Percentiles rank a stretch among this genome's conserved stretches.
Evolutionary conservation across 352 stramenopile genomes (phyloP).

Genomic region (Globisporangium irregulare): DNA sequence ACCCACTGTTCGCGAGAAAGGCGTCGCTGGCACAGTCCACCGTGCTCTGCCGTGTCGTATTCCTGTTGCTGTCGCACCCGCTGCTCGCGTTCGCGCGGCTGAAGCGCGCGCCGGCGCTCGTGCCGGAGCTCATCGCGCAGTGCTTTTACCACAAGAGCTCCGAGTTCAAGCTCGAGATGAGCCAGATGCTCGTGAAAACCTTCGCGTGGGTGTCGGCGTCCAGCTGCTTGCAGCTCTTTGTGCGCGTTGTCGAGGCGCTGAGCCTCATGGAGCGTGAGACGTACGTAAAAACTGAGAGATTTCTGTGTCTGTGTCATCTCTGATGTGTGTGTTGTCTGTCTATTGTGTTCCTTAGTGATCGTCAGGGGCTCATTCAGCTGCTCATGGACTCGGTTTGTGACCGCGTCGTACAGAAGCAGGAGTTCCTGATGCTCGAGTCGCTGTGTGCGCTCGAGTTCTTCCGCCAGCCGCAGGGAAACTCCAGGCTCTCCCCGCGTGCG

Average conservation of each 20-base stretch:
- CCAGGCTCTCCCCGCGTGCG: constrained; percentile 34
- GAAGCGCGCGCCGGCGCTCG: constrained; percentile 34
- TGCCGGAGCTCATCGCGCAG: constrained; percentile 59
- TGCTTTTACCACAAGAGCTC: constrained; percentile 52
- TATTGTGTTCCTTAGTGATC: constrained; percentile 28
- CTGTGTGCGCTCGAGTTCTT: constrained; percentile 50
- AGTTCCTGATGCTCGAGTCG: constrained; percentile 54
- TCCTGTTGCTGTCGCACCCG: constrained; percentile 66
- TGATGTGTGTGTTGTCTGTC: background rate
- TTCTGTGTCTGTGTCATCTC: background rate
- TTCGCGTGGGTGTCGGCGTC: constrained; percentile 53
- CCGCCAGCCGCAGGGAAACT: constrained; percentile 26
- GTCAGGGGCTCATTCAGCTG: constrained; percentile 37
- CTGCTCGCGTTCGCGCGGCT: constrained; percentile 57
- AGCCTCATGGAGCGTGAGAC: constrained; percentile 61
- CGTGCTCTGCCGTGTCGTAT: constrained; percentile 52
- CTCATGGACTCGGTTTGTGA: constrained; percentile 39
- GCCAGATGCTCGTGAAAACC: constrained; percentile 48
- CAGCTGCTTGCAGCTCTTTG: constrained; percentile 45
- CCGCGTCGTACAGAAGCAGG: constrained; percentile 33
- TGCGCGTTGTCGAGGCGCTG: constrained; percentile 51
- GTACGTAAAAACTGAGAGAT: constrained; percentile 23
- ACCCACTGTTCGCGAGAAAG: constrained; percentile 44
- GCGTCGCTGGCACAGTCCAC: constrained; percentile 51
- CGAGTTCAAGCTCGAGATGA: constrained; percentile 54